Percentiles rank a stretch among this genome's conserved stretches.
These are phyloP conservation scores for Calonectria pseudoreteaudii DNA, from an alignment of 2,329 filamentous ascomycete genomes.

Conservation along the genomic window DNA sequence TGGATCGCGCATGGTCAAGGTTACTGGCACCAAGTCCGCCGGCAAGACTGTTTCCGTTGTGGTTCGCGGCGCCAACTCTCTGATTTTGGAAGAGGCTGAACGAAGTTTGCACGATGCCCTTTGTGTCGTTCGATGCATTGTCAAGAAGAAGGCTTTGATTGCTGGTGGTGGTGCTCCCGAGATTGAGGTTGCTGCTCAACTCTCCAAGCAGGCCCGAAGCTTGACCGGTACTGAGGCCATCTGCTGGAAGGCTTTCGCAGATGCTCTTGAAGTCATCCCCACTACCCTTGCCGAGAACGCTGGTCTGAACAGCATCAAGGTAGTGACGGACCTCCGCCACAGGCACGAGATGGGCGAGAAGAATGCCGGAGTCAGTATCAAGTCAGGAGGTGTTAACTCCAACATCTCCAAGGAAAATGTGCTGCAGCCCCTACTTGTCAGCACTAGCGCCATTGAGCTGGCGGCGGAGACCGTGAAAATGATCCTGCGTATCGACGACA, in stretches of 20 bases:
- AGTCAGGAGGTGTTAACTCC: slow-evolving; percentile 94
- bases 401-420: slow-evolving; percentile 98
- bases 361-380: slow-evolving; percentile 98
- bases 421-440: slow-evolving; percentile 93
- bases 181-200: slow-evolving; percentile 91
- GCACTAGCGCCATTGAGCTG: slow-evolving; percentile 96
- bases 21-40: slow-evolving; percentile 87
- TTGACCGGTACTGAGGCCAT: slow-evolving; percentile 94
- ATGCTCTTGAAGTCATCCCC: slow-evolving; percentile 96
- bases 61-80: slow-evolving; percentile 90
- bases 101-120: slow-evolving; percentile 96
- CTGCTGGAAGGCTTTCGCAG: slow-evolving; percentile 99
- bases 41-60: slow-evolving; percentile 95
- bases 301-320: slow-evolving; percentile 97
- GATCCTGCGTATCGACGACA: slow-evolving; percentile 78
- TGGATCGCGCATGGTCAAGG: slow-evolving; percentile 92
- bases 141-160: slow-evolving; percentile 99
- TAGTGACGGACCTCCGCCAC: slow-evolving; percentile 94
- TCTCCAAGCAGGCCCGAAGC: slow-evolving; percentile 84
- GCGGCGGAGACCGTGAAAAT: slow-evolving; percentile 99
- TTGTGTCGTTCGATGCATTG: slow-evolving; percentile 95
- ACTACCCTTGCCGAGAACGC: slow-evolving; percentile 98
- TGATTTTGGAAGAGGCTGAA: slow-evolving; percentile 97
- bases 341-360: slow-evolving; percentile 94
- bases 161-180: slow-evolving; percentile 96